Conservation (phyloP, 169 alveolate species). For the Plasmodium vinckei region DNA sequence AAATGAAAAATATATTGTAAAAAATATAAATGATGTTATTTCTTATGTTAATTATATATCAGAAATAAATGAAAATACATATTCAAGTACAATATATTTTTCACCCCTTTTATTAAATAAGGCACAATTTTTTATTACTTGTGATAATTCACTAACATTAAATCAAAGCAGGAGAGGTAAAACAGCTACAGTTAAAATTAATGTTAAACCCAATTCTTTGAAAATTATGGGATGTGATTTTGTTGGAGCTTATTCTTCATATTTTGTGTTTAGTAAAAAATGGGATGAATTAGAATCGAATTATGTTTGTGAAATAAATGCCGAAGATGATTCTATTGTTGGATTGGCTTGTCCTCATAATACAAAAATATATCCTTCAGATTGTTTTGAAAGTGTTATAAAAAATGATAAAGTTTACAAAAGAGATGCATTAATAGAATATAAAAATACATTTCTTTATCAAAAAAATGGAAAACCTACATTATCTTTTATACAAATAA, state of each 20-base stretch:
- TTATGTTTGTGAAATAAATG: conserved; percentile 46
- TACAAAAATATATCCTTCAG: conserved; percentile 53
- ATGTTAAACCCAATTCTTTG: conserved; percentile 19
- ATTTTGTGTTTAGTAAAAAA: conserved; percentile 28
- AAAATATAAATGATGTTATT: conserved; percentile 46
- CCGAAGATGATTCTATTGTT: conserved; percentile 41
- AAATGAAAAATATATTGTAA: conserved; percentile 17
- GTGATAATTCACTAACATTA: conserved; percentile 62
- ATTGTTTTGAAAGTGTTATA: conserved; percentile 57
- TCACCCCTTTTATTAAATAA: conserved; percentile 57
- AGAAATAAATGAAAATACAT: conserved; percentile 34
- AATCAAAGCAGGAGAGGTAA: conserved; percentile 62
- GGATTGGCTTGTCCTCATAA: conserved; percentile 65
- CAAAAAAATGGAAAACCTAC: conserved; percentile 34
- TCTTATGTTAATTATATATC: conserved; percentile 28
- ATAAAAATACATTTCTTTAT: conserved; percentile 17
- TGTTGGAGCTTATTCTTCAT: conserved; percentile 41
- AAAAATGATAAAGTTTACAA: conserved; percentile 16
- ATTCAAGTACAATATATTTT: conserved; percentile 16
- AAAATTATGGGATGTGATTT: conserved; percentile 68
- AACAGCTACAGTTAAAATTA: conserved; percentile 42
- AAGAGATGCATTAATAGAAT: conserved; percentile 23
- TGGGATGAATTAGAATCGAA: conserved; percentile 33
- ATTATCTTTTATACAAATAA: conserved; percentile 52
- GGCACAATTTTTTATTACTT: conserved; percentile 38